Evolutionary conservation across 257 asterid genomes (phyloP).

Genomic region (Eustoma russellianum): DNA sequence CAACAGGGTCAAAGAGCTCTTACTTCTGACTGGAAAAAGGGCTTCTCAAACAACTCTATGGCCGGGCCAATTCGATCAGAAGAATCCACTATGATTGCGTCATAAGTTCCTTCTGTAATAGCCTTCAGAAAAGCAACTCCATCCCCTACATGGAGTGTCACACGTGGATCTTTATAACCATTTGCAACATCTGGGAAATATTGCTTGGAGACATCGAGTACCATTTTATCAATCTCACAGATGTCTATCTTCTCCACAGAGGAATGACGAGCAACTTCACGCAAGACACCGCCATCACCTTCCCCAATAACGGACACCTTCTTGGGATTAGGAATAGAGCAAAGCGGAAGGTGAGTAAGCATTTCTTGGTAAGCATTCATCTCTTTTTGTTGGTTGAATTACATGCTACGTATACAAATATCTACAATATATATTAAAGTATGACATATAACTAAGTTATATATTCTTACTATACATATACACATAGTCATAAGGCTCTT

Average conservation of each 20-base stretch:
- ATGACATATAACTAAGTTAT: too few species aligned
- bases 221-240: constrained; percentile 98
- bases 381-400: constrained; percentile 94
- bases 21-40: constrained; percentile 76
- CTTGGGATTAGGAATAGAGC: constrained; percentile 81
- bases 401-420: too few species aligned
- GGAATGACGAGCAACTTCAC: constrained; percentile 89
- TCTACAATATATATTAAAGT: too few species aligned
- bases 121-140: constrained; percentile 95
- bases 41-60: constrained; percentile 91
- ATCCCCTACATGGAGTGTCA: constrained; percentile 79
- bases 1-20: constrained; percentile 99
- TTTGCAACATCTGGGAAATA: constrained; percentile 85
- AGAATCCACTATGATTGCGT: constrained; percentile 91
- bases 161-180: constrained; percentile 92
- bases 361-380: constrained; percentile 99
- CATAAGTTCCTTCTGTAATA: constrained; percentile 87
- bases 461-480: too few species aligned
- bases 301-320: constrained; percentile 99
- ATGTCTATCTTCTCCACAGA: constrained; percentile 91
- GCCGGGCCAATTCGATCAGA: constrained; percentile 99
- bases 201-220: constrained; percentile 80
- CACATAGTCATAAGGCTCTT: too few species aligned
- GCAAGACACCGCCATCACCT: constrained; percentile 98
- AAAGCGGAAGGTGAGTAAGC: constrained; percentile 91